phyloP scores from a whole-genome alignment of 2,329 filamentous ascomycete genomes.

The Xylaria sp. region DNA sequence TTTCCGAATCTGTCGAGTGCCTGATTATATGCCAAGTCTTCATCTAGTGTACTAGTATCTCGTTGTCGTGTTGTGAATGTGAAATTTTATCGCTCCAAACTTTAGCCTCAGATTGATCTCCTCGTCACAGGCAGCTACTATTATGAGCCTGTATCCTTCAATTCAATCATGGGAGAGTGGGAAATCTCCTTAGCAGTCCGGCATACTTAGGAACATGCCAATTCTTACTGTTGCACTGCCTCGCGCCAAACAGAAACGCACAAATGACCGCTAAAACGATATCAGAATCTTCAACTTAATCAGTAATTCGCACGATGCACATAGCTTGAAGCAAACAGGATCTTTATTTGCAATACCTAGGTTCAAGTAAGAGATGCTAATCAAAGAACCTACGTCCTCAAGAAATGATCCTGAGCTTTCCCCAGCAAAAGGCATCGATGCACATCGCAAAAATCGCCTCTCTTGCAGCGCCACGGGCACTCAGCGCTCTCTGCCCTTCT shows the following conservation, averaged over 20 bases:
- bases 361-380: slow-evolving; percentile 29
- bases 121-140: not conserved
- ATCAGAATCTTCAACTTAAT: slow-evolving; percentile 1
- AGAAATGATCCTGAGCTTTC: slow-evolving; percentile 26
- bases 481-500: not conserved
- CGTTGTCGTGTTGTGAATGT: too few species aligned
- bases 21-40: not conserved
- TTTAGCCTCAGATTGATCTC: too few species aligned
- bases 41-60: not conserved
- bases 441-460: slow-evolving; percentile 26
- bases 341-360: slow-evolving; percentile 33
- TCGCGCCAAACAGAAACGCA: not conserved
- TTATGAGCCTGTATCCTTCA: not conserved
- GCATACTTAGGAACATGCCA: not conserved
- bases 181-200: not conserved
- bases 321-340: slow-evolving; percentile 17
- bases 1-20: not conserved
- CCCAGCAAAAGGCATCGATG: slow-evolving; percentile 24
- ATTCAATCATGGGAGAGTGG: not conserved
- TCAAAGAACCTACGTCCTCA: slow-evolving; percentile 33
- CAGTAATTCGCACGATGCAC: not conserved
- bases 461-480: not conserved
- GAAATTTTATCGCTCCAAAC: too few species aligned
- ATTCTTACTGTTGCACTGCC: not conserved
- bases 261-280: not conserved